These are phyloP conservation scores for Selaginella tamariscina DNA, from an alignment of 75 land plant species.

Conservation along the genomic window DNA sequence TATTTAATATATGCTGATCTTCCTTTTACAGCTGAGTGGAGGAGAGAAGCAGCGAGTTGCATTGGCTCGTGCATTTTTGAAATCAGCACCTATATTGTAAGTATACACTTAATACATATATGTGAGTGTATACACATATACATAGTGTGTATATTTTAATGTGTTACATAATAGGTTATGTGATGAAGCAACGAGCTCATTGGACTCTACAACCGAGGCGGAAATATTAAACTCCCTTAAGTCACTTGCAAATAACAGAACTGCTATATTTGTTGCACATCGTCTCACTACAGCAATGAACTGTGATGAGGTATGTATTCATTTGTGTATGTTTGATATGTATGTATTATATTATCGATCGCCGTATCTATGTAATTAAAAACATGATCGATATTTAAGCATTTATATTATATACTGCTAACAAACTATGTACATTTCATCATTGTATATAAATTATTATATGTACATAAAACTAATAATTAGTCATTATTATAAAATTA, in stretches of 20 bases:
- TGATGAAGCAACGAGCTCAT: constrained; percentile 99
- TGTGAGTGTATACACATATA: constrained; percentile 1
- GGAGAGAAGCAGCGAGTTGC: constrained; percentile 97
- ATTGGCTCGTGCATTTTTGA: constrained; percentile 84
- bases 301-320: constrained; percentile 69
- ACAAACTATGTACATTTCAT: not conserved
- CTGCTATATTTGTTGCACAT: constrained; percentile 88
- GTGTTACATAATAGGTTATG: constrained; percentile 86
- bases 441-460: not conserved
- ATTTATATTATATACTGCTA: not conserved
- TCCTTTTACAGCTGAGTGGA: constrained; percentile 71
- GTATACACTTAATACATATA: constrained; percentile 9
- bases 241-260: constrained; percentile 60
- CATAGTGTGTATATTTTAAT: constrained; percentile 7
- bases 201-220: constrained; percentile 92
- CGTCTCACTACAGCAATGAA: constrained; percentile 96
- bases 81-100: constrained; percentile 73
- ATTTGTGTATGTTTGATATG: not conserved
- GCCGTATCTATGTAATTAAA: not conserved
- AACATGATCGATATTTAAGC: not conserved
- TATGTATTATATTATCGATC: not conserved
- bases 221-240: constrained; percentile 67
- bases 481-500: not conserved
- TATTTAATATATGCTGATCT: not conserved
- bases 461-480: not conserved